Evolutionary conservation across 306 rosid species (phyloP).

Genomic region (Gynostemma pentaphyllum): DNA sequence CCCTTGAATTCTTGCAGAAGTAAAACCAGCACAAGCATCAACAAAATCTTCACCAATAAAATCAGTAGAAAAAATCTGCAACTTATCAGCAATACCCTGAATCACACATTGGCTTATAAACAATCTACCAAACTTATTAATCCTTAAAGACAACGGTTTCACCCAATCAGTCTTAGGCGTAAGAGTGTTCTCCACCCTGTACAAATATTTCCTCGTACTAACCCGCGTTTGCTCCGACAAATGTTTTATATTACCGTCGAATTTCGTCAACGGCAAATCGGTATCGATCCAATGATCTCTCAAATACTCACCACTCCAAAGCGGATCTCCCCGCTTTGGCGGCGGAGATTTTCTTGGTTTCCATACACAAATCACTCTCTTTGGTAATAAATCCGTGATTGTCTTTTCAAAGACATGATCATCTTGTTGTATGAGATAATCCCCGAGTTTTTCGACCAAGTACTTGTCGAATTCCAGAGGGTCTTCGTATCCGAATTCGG

Average conservation of each 20-base stretch:
- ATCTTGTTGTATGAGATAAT: conserved; percentile 51
- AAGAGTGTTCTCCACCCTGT: conserved; percentile 84
- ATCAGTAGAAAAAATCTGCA: conserved; percentile 73
- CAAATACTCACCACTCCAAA: conserved; percentile 57
- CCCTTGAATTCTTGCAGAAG: conserved; percentile 63
- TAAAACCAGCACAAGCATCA: conserved; percentile 67
- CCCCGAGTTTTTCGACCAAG: conserved; percentile 54
- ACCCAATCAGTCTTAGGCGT: conserved; percentile 79
- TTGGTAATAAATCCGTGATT: conserved; percentile 49
- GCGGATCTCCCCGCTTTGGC: conserved; percentile 45
- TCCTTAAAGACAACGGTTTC: conserved; percentile 59
- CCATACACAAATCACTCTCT: conserved; percentile 71
- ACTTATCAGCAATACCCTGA: conserved; percentile 31
- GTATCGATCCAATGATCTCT: conserved; percentile 78
- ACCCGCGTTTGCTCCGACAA: conserved; percentile 53
- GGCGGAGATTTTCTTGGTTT: conserved; percentile 62
- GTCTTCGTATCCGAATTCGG: conserved; percentile 70
- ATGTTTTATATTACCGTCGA: conserved; percentile 63
- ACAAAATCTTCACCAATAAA: conserved; percentile 74
- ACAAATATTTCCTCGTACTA: conserved; percentile 50
- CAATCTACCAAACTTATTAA: conserved; percentile 52
- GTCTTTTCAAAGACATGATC: conserved; percentile 50
- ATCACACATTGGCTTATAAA: conserved; percentile 54
- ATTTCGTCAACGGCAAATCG: conserved; percentile 78
- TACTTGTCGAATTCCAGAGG: conserved; percentile 68